These are phyloP conservation scores for Arxiozyma heterogenica DNA, from an alignment of 1,139 yeast species.

Conservation along the genomic window DNA sequence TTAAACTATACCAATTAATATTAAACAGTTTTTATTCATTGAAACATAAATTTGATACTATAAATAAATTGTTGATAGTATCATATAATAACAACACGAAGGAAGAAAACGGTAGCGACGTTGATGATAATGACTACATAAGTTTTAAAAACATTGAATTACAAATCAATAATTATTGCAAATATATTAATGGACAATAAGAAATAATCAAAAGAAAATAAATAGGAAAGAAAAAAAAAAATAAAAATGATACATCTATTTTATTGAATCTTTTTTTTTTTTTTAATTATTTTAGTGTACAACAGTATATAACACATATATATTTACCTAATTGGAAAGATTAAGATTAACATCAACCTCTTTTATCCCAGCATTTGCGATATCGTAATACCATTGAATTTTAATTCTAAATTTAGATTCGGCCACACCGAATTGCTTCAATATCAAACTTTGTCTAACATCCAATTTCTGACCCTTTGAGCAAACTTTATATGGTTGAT, in stretches of 20 bases:
- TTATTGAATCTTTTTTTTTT: too few species aligned
- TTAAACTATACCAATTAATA: neutral
- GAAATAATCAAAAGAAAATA: too few species aligned
- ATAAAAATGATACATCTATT: too few species aligned
- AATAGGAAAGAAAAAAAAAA: too few species aligned
- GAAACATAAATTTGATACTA: neutral
- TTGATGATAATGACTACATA: too few species aligned
- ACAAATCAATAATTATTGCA: neutral
- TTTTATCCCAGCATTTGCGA: constrained; percentile 35
- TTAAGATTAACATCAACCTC: constrained; percentile 20
- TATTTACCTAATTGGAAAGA: neutral
- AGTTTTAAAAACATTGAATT: neutral
- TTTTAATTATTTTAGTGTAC: neutral
- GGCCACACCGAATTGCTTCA: constrained; percentile 93
- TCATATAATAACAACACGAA: neutral
- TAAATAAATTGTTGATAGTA: neutral
- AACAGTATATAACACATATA: neutral
- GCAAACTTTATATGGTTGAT: constrained; percentile 74
- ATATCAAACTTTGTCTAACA: constrained; percentile 82
- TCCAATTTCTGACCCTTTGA: constrained; percentile 70
- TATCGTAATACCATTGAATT: constrained; percentile 66
- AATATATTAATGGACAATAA: neutral
- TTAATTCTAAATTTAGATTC: constrained; percentile 82
- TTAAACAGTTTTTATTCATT: neutral
- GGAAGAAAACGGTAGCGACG: neutral